Evolutionary conservation across 306 rosid genomes (phyloP).

Genomic region (Oemleria cerasiformis): DNA sequence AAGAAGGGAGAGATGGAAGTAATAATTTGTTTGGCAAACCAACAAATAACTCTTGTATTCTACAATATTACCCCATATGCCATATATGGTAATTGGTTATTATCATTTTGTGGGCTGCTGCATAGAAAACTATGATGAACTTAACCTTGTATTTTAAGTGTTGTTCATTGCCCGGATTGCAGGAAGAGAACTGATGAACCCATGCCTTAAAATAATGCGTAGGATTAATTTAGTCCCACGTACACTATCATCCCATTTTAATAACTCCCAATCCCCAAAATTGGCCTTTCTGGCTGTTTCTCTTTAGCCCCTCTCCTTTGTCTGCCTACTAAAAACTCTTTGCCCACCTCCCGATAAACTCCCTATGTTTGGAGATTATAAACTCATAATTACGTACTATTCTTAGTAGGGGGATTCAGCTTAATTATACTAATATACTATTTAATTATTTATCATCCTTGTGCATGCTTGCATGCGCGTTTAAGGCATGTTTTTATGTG

Average conservation of each 20-base stretch:
- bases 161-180: slow-evolving; percentile 49
- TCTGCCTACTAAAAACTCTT: slow-evolving; percentile 37
- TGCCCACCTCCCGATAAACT: slow-evolving; percentile 28
- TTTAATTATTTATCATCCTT: slow-evolving; percentile 25
- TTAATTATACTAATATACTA: slow-evolving; percentile 24
- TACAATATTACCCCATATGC: neutral
- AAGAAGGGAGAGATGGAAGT: no score
- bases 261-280: slow-evolving; percentile 65
- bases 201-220: slow-evolving; percentile 32
- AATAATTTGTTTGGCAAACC: neutral
- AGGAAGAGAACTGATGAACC: slow-evolving; percentile 55
- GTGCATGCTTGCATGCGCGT: slow-evolving; percentile 84
- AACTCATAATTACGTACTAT: slow-evolving; percentile 53
- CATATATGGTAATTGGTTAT: neutral
- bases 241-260: neutral
- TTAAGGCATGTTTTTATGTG: slow-evolving; percentile 71
- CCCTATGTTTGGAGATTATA: slow-evolving; percentile 54
- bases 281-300: slow-evolving; percentile 54
- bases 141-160: slow-evolving; percentile 11
- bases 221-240: neutral
- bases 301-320: slow-evolving; percentile 23
- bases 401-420: slow-evolving; percentile 51
- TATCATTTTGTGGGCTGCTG: slow-evolving; percentile 7
- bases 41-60: neutral
- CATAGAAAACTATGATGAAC: slow-evolving; percentile 9